Base-by-base conservation (phyloP, 768 basidiomycete species). In the Boletus rubescentipes region DNA sequence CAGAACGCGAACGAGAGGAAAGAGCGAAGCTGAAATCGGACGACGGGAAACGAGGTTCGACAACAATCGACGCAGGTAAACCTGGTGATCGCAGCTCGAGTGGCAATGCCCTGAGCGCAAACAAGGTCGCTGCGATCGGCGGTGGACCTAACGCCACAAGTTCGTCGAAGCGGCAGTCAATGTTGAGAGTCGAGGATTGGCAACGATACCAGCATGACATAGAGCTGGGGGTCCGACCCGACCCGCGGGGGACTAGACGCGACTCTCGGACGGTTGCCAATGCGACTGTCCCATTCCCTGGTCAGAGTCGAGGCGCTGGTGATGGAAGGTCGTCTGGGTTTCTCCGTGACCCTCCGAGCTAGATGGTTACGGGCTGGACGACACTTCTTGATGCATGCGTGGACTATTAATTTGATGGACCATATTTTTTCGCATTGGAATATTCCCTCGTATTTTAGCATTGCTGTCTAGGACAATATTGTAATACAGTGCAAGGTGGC, bases 121-220 rank as follows among this genome's bases (percentile, higher is more conserved):
- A 85, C 64, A 80, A 79, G 67, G 75, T 91, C 14, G 82, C 78
- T 40, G 63, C 68, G 26, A 64, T 75, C 46, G 60, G 65, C 5
- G 71, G 72, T 21, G 73, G 71, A 15, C 43, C 50, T 3, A 59
- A 62, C 32, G 53, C 38, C 12, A n/a, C 68, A 14, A 65, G 73
- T 29, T 74, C 81, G 34, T 83, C 86, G 40, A 83, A 81, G 61
- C 82, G 87, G 43, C 68, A 86, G 68, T 90, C 89, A 38, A 83
- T 79, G 66, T 69, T 91, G 76, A 90, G 91, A 67, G 90, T 92
- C 37, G 87, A 91, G 68, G 90, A 91, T 66, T 92, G 91, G 90
- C 85, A 89, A 69, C 80, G 81, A 58, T 79, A 84, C 61, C 90
- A 91, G 66, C 76, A 82, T 48, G 79, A 82, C 41, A 67, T 68